Evolutionary conservation across 2,329 filamentous ascomycete genomes (phyloP), one percentile per base, ranked within the genome.

Genomic region (Domatiomyces catenatus): DNA sequence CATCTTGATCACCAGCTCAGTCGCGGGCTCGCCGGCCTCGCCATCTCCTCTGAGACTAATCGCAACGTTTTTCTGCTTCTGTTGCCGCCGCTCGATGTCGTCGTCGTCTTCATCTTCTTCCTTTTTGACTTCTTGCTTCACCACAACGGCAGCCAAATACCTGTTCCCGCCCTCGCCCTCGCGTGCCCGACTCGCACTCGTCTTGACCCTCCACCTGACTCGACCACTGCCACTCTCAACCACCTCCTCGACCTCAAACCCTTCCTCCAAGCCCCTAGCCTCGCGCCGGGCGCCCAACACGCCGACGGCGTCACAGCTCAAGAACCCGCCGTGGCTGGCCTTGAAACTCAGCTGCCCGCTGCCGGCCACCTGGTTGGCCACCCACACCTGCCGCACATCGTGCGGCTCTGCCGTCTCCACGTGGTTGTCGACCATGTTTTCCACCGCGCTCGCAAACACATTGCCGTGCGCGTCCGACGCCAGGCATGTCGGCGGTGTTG

Each of bases 361-460:
- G 2, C 90, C 90, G 0, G 83, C 78, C 10, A 95, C 82, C 58
- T 77, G 78, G 59, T 84, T 94, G 53, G 86, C 87, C 57, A 96
- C 79, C 86, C 90, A 98, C 15, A 98, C 92, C 70, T 95, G 89
- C 54, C 90, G 75, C 53, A 96, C 89, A 65, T 96, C 89, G 66
- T 95, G 89, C 47, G 92, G 92, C 69, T 98, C 92, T 7, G 90
- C 87, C 4, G 81, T 94, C n/a, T 75, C 66, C 2, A 86, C 77
- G 63, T 94, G 84, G 22, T 74, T 80, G 51, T 95, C 89, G 53
- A 94, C 77, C 36, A 94, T 82, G 64, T 96, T 95, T 71, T 94
- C 87, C 47, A 98, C 71, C 12, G 75, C 71, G 59, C 84, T 80
- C 4, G 85, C 75, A 66, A 94, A 98, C 15, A 96, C 83, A 62